Conservation (phyloP, 306 rosid species). For the Fragaria vesca region DNA sequence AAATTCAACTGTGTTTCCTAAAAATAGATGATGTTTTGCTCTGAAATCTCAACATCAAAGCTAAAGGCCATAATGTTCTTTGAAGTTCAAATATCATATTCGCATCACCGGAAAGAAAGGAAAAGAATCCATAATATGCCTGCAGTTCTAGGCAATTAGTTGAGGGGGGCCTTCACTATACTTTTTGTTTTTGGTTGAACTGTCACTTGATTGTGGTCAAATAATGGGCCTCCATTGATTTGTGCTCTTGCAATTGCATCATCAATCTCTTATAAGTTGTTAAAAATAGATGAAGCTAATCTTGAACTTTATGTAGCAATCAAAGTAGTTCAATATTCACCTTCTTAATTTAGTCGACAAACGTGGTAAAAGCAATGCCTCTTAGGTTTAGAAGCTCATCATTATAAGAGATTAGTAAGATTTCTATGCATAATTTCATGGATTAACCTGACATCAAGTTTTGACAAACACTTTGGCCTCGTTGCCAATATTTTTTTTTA, state of each 20-base stretch:
- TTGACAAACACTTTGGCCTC: neutral
- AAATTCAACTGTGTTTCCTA: neutral
- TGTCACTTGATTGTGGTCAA: neutral
- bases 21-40: neutral
- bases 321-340: slow-evolving; percentile 34
- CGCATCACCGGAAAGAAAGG: neutral
- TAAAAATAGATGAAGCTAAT: slow-evolving; percentile 19
- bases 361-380: slow-evolving; percentile 49
- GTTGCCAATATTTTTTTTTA: no score
- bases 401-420: slow-evolving; percentile 22
- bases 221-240: neutral
- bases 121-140: neutral
- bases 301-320: slow-evolving; percentile 23
- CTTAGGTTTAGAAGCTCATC: slow-evolving; percentile 41
- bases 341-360: slow-evolving; percentile 49
- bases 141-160: neutral
- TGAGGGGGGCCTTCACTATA: neutral
- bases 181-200: neutral
- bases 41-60: neutral
- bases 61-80: neutral
- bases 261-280: slow-evolving; percentile 14
- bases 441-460: neutral
- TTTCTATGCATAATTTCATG: neutral
- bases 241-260: neutral
- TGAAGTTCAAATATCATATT: neutral